phyloP scores from a whole-genome alignment of 306 rosid species.

The Ormosia semicastrata region DNA sequence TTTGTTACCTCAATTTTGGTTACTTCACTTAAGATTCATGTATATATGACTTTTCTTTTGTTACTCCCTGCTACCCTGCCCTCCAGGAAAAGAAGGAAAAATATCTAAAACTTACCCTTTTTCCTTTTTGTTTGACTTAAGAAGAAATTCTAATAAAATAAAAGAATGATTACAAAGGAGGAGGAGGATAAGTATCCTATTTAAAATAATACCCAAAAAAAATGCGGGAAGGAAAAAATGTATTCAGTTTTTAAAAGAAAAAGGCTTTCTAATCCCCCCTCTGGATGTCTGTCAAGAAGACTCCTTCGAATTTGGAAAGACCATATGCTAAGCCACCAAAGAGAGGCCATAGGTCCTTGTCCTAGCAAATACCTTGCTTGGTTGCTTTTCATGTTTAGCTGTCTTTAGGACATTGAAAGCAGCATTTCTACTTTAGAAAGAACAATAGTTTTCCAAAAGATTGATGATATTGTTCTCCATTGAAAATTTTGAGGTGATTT shows the following conservation, averaged over 20 bases:
- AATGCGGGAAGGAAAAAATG: background rate
- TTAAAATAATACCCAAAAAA: background rate
- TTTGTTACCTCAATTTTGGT: conserved; percentile 10
- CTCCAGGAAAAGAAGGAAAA: conserved; percentile 8
- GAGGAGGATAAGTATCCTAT: background rate
- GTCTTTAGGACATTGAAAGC: background rate
- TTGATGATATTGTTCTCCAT: background rate
- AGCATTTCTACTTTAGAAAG: conserved; percentile 6
- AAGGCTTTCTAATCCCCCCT: background rate
- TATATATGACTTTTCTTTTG: background rate
- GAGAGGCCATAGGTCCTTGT: background rate
- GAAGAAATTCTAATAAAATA: background rate
- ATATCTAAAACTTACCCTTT: background rate
- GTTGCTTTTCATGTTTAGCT: background rate
- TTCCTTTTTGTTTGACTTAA: background rate
- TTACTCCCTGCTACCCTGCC: background rate
- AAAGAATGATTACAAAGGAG: background rate
- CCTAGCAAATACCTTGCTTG: background rate
- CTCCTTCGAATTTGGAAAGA: background rate
- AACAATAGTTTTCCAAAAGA: conserved; percentile 5
- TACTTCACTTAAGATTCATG: conserved; percentile 9
- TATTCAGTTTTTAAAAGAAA: background rate
- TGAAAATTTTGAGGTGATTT: background rate
- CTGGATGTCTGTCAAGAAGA: background rate
- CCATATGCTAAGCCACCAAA: background rate